These are phyloP conservation scores for Mucor indicus DNA, from an alignment of 371 early-diverging fungal genomes.

Conservation along the genomic window DNA sequence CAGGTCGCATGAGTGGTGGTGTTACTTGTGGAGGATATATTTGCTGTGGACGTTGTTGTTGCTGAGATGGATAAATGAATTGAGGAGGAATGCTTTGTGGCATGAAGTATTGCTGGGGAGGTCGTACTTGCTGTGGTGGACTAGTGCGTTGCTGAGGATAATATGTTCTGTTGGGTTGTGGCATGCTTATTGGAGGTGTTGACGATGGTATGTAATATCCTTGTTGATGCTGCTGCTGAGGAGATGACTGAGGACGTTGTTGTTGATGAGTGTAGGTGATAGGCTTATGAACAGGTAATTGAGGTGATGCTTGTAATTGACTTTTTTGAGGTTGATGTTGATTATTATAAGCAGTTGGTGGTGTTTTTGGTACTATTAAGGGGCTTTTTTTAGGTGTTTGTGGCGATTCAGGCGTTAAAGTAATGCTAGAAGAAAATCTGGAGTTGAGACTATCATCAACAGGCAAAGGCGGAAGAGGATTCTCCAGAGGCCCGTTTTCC, in stretches of 20 bases:
- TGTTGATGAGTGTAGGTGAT: too few species aligned
- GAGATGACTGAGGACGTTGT: slow-evolving; percentile 5
- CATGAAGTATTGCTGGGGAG: slow-evolving; percentile 17
- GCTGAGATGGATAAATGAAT: slow-evolving; percentile 30
- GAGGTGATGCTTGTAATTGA: too few species aligned
- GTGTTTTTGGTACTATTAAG: slow-evolving; percentile 24
- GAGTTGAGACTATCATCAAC: slow-evolving; percentile 12
- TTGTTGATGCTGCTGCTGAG: slow-evolving; percentile 8
- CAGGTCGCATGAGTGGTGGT: too few species aligned
- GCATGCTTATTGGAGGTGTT: slow-evolving; percentile 18
- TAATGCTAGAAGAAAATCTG: slow-evolving; percentile 13
- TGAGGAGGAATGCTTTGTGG: too few species aligned
- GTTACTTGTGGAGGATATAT: slow-evolving; percentile 20
- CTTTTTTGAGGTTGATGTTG: not conserved
- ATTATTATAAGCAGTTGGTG: slow-evolving; percentile 20
- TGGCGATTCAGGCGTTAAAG: not conserved
- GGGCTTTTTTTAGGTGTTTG: slow-evolving; percentile 22
- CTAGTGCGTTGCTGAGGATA: slow-evolving; percentile 8
- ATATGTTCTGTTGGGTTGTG: slow-evolving; percentile 20
- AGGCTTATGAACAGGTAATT: too few species aligned
- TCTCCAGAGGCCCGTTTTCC: too few species aligned
- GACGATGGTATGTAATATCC: slow-evolving; percentile 12
- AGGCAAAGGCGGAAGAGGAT: too few species aligned
- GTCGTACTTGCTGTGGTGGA: slow-evolving; percentile 22
- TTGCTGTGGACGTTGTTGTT: slow-evolving; percentile 22